Percentiles rank a stretch among this genome's conserved stretches.
These are phyloP conservation scores for Dunaliella salina DNA, from an alignment of 163 green algal species.

Conservation along the genomic window DNA sequence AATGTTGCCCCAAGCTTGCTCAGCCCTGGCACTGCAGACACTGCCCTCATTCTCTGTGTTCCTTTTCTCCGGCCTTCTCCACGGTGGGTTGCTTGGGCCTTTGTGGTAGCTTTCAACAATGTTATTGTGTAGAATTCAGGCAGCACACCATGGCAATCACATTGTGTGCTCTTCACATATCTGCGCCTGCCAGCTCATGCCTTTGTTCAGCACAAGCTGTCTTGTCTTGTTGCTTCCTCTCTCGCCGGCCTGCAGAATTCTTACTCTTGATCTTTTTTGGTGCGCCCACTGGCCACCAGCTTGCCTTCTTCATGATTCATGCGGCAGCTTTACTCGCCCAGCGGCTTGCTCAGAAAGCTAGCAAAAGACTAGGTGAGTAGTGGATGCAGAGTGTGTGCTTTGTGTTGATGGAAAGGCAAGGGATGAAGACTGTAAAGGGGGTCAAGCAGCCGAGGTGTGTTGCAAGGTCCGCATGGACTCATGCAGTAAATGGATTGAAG, in stretches of 20 bases:
- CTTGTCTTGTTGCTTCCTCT: too few relatives aligned
- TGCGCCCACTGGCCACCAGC: background rate
- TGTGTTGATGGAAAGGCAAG: too few relatives aligned
- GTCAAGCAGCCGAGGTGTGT: too few relatives aligned
- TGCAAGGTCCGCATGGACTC: background rate
- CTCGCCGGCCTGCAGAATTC: background rate
- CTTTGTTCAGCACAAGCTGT: too few relatives aligned
- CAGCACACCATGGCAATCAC: too few relatives aligned
- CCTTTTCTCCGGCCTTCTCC: background rate
- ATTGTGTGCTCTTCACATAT: too few relatives aligned
- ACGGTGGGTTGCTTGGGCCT: background rate
- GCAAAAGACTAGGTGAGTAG: background rate
- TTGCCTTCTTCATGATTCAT: background rate
- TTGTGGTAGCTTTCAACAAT: too few relatives aligned
- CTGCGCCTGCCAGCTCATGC: too few relatives aligned
- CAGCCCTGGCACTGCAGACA: background rate
- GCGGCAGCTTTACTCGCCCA: background rate
- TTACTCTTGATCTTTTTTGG: background rate
- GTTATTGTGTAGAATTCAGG: too few relatives aligned
- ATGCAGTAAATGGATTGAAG: background rate
- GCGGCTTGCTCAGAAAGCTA: background rate
- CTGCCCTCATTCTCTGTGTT: background rate
- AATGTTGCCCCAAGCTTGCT: too few relatives aligned
- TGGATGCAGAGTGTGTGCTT: background rate
- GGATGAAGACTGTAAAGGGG: too few relatives aligned